phyloP scores from a whole-genome alignment of 495 filamentous ascomycete genomes.

The Cetradonia linearis region DNA sequence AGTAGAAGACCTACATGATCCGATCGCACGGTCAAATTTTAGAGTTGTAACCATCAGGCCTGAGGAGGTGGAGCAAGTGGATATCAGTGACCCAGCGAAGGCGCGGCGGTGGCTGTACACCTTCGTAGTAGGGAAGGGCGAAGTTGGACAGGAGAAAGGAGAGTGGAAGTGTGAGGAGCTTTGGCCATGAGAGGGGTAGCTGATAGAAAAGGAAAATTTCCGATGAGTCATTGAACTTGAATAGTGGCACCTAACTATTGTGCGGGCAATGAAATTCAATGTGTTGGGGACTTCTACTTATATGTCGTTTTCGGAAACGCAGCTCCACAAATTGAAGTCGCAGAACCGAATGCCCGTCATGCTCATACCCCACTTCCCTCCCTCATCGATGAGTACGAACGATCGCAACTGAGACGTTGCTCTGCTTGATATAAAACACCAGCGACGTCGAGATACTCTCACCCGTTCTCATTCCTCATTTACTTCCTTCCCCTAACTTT shows the following conservation, averaged over 20 bases:
- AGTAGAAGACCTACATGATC: slow-evolving; percentile 57
- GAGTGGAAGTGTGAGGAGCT: slow-evolving; percentile 69
- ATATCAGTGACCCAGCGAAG: slow-evolving; percentile 57
- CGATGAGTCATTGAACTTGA: not conserved
- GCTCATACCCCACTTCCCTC: not conserved
- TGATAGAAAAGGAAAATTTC: not conserved
- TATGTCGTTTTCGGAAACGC: too few relatives aligned
- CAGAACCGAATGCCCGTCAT: too few relatives aligned
- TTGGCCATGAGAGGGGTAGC: slow-evolving; percentile 53
- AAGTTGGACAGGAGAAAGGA: slow-evolving; percentile 31
- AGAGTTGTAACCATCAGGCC: slow-evolving; percentile 76
- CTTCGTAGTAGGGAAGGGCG: slow-evolving; percentile 29
- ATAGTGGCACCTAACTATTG: too few relatives aligned
- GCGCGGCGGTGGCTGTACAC: slow-evolving; percentile 58
- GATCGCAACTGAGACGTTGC: not conserved
- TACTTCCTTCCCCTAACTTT: too few relatives aligned
- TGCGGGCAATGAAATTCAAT: too few relatives aligned
- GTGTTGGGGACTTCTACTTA: too few relatives aligned
- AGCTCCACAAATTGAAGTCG: too few relatives aligned
- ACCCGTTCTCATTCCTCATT: not conserved
- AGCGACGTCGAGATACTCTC: not conserved
- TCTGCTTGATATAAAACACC: not conserved
- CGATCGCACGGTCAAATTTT: slow-evolving; percentile 65
- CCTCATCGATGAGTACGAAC: not conserved
- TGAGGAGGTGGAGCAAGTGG: slow-evolving; percentile 65